Evolutionary conservation across 305 asterid species (phyloP).

Genomic region (Solanum hybrid): DNA sequence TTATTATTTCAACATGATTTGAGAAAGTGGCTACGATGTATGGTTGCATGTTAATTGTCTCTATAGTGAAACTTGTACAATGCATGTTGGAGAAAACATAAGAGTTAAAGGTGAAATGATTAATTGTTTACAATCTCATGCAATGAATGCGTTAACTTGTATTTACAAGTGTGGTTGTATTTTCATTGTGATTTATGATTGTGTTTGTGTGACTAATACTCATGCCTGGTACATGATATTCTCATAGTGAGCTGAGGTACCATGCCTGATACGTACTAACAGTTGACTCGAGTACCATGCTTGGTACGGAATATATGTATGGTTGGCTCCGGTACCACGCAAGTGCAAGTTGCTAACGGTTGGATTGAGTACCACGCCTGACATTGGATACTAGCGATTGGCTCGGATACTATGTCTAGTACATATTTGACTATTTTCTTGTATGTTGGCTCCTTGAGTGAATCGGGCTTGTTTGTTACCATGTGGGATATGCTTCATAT

Average conservation of each 20-base stretch:
- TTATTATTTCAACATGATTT: background rate
- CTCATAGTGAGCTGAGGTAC: background rate
- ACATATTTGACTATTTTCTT: background rate
- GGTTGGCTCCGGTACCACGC: background rate
- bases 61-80: background rate
- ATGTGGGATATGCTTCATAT: background rate
- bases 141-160: background rate
- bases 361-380: background rate
- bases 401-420: background rate
- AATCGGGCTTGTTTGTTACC: background rate
- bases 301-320: too few species aligned
- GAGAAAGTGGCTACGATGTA: background rate
- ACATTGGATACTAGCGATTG: background rate
- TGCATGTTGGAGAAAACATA: background rate
- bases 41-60: background rate
- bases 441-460: background rate
- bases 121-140: background rate
- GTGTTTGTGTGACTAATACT: background rate
- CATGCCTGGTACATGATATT: background rate
- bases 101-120: background rate
- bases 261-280: background rate
- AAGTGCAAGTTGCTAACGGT: background rate
- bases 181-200: background rate
- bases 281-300: background rate
- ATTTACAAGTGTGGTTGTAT: background rate